Evolutionary conservation across 345 rosid genomes (phyloP).

Genomic region (Carallia pectinifolia): DNA sequence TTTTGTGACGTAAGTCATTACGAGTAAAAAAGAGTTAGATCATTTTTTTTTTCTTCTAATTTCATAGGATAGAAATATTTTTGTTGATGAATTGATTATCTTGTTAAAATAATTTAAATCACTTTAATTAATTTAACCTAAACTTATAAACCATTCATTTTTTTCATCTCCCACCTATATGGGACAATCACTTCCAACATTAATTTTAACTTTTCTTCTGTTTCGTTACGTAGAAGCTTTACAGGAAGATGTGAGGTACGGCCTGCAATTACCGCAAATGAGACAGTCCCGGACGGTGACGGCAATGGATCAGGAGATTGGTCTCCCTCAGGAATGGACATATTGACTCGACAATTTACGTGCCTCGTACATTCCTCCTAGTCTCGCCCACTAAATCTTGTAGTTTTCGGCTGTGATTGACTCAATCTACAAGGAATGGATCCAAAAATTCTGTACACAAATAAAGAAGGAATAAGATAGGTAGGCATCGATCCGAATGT

Average conservation of each 20-base stretch:
- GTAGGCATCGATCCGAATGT: not conserved
- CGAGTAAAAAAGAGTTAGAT: too few relatives aligned
- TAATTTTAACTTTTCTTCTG: not conserved
- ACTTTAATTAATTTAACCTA: too few relatives aligned
- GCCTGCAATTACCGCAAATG: slow-evolving; percentile 35
- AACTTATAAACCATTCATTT: too few relatives aligned
- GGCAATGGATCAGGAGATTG: slow-evolving; percentile 41
- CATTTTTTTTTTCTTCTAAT: too few relatives aligned
- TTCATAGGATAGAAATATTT: too few relatives aligned
- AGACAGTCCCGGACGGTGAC: slow-evolving; percentile 36
- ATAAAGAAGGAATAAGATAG: slow-evolving; percentile 4
- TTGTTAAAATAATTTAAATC: too few relatives aligned
- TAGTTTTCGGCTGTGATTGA: not conserved
- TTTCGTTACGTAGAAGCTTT: slow-evolving; percentile 27
- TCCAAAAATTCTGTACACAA: not conserved
- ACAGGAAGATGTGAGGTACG: slow-evolving; percentile 27
- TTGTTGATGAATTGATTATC: too few relatives aligned
- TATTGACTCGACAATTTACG: slow-evolving; percentile 30
- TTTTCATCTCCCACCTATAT: too few relatives aligned
- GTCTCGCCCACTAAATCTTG: not conserved
- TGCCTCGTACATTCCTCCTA: not conserved
- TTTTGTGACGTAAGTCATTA: too few relatives aligned
- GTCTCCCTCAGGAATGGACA: slow-evolving; percentile 82
- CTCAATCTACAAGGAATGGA: not conserved
- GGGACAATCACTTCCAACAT: too few relatives aligned